A percentile compares a stretch with the other conserved stretches of the same genome.
Evolutionary conservation across 108 stramenopile genomes (phyloP).

Genomic region (Cyclotella kingstonii): DNA sequence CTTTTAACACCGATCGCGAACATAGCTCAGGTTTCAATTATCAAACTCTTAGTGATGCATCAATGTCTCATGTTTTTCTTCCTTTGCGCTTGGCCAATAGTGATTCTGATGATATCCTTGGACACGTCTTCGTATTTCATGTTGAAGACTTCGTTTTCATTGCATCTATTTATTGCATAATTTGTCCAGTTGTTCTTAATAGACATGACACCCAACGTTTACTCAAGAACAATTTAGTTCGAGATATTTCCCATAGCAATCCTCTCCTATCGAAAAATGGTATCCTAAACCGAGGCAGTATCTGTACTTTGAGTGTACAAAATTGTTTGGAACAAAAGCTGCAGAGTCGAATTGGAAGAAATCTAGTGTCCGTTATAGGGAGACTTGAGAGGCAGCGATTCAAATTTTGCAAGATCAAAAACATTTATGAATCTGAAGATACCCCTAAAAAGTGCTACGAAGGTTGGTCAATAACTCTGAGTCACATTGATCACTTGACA

Average conservation of each 20-base stretch:
- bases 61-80: slow-evolving; percentile 13
- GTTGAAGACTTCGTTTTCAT: slow-evolving; percentile 34
- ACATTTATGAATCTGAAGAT: not conserved
- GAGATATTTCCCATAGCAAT: too few relatives aligned
- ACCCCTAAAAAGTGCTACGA: slow-evolving; percentile 26
- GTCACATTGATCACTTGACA: slow-evolving; percentile 24
- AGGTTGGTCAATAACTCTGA: slow-evolving; percentile 41
- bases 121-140: slow-evolving; percentile 33
- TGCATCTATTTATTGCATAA: slow-evolving; percentile 29
- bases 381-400: slow-evolving; percentile 41
- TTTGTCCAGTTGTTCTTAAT: slow-evolving; percentile 21
- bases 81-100: slow-evolving; percentile 1
- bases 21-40: too few relatives aligned
- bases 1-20: too few relatives aligned
- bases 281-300: too few relatives aligned
- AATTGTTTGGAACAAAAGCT: slow-evolving; percentile 28
- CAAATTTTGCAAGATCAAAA: slow-evolving; percentile 35
- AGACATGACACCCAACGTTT: too few relatives aligned
- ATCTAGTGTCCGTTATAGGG: slow-evolving; percentile 17
- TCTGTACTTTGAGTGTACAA: slow-evolving; percentile 17
- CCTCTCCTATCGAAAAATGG: too few relatives aligned
- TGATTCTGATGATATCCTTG: slow-evolving; percentile 1
- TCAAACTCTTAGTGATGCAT: not conserved
- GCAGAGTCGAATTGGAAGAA: not conserved
- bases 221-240: too few relatives aligned